Conservation (phyloP, 768 basidiomycete genomes). For the Amanita polypyramis region DNA sequence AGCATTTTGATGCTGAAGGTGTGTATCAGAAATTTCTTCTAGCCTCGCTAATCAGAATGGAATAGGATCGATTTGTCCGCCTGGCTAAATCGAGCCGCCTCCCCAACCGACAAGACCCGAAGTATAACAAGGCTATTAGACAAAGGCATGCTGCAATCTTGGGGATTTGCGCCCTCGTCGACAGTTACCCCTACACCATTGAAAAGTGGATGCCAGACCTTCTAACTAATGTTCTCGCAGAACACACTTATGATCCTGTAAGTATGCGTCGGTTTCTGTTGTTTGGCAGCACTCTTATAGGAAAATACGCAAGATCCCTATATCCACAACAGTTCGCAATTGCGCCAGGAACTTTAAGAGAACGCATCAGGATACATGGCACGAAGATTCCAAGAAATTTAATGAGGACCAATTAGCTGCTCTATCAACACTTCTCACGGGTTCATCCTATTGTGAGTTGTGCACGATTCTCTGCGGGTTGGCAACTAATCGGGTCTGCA, state of each 20-base stretch:
- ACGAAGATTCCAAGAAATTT: slow-evolving; percentile 80
- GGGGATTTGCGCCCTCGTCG: slow-evolving; percentile 87
- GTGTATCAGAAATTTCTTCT: neutral
- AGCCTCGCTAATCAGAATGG: neutral
- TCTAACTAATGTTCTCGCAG: slow-evolving; percentile 65
- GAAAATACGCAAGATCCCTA: slow-evolving; percentile 46
- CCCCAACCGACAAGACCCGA: slow-evolving; percentile 48
- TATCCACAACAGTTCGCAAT: slow-evolving; percentile 73
- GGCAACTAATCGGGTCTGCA: slow-evolving; percentile 10
- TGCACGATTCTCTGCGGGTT: neutral
- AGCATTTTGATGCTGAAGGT: slow-evolving; percentile 70
- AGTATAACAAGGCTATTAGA: slow-evolving; percentile 63
- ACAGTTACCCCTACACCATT: slow-evolving; percentile 92
- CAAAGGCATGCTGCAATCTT: slow-evolving; percentile 86
- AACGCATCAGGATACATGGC: slow-evolving; percentile 85
- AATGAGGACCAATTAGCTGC: slow-evolving; percentile 76
- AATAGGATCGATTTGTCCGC: slow-evolving; percentile 70
- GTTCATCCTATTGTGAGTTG: slow-evolving; percentile 73
- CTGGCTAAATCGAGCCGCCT: slow-evolving; percentile 58
- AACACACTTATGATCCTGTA: slow-evolving; percentile 82
- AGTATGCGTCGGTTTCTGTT: slow-evolving; percentile 13
- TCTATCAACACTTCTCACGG: slow-evolving; percentile 75
- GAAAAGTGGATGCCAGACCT: slow-evolving; percentile 91
- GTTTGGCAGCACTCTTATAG: slow-evolving; percentile 10
- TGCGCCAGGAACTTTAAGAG: slow-evolving; percentile 75